Evolutionary conservation across 2,329 filamentous ascomycete species (phyloP), one percentile per base, ranked within the genome.

Genomic region (Colletotrichum filicis): DNA sequence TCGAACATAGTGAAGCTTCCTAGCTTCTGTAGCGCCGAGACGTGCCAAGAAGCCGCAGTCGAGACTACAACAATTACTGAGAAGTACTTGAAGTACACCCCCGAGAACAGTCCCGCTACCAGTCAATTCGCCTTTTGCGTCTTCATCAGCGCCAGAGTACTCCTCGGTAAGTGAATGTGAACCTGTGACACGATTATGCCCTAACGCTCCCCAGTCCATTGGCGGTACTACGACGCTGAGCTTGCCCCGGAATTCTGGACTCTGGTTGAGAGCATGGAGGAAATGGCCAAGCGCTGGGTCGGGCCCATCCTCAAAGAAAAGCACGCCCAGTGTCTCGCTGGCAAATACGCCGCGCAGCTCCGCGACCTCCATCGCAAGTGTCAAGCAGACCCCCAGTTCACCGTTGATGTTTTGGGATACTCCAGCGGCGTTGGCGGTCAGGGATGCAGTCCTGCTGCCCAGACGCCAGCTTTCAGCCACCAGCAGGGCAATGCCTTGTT

Each of bases 61-160:
- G 86, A 88, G 67, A 87, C 83, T 0, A 80, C 86, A 0, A 83
- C 81, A 1, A 88, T 88, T 35, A 82, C 82, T 0, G 78, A 81
- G 5, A 86, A 87, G 66, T 88, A 86, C 71, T 78, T 88, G 1
- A 80, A 83, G 26, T 79, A 83, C 73, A 80, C 82, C 1, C 75
- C 79, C 2, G 70, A 65, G 2, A 68, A 68, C 24, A 75, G 75
- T 5, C 80, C 79, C 0, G 78, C 80, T 1, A 79, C 78, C 19
- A 79, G 77, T 42, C 86, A 87, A 49, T 87, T 86, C 74, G 80
- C 84, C 0, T 85, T 87, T 42, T 87, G 85, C 71, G 79, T 84
- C 0, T 88, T 85, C 57, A 79, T 87, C 9, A 84, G 82, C n/a
- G 85, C 81, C 0, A 78, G 85, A 11, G 81, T 85, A 4, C 77